Evolutionary conservation across 805 yeast genomes (phyloP), one percentile per base, ranked within the genome.

Genomic region (Kuraishia ogatae): DNA sequence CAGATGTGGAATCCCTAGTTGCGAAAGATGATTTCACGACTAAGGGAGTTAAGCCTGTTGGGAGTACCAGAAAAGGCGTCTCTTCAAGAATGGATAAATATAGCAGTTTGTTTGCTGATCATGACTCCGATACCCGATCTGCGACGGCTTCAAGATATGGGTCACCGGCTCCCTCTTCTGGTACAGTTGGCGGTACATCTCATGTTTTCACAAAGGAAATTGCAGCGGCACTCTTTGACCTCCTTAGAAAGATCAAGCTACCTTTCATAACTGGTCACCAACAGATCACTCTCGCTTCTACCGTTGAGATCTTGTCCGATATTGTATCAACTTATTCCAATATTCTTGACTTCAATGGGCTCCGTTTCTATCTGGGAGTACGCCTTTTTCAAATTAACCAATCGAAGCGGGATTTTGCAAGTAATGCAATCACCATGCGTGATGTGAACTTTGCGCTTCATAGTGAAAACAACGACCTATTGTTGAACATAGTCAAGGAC

Each of bases 221-320:
- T 20, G 75, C 81, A 2, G 75, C 71, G 1, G 66, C 79, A 2
- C 70, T 92, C 22, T 70, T 75, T 17, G 87, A 85, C 22, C 81
- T 81, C 57, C 71, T 92, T 53, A 81, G 82, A 48, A 82, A 79
- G 57, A 73, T 80, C 4, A 76, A 93, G 1, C 71, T 92, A 26
- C 97, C 97, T 0, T 84, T 85, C 58, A 66, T 92, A 28, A 90
- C 97, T 0, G 82, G 97, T 57, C 97, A 92, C 70, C 97, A 92
- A 66, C 98, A 92, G 64, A 83, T 85, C 28, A 90, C 97, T 0
- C 75, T 92, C 26, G 75, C 85, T 1, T 81, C 88, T 17, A 82
- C 89, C 1, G 74, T 89, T 5, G 84, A 81, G 51, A 84, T 91
- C 1, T 71, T 88, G 24, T 73, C 76, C 23, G 82, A 81, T 19